These are phyloP conservation scores for Trichoderma cornu-damae DNA, from an alignment of 2,329 filamentous ascomycete genomes.

Conservation along the genomic window DNA sequence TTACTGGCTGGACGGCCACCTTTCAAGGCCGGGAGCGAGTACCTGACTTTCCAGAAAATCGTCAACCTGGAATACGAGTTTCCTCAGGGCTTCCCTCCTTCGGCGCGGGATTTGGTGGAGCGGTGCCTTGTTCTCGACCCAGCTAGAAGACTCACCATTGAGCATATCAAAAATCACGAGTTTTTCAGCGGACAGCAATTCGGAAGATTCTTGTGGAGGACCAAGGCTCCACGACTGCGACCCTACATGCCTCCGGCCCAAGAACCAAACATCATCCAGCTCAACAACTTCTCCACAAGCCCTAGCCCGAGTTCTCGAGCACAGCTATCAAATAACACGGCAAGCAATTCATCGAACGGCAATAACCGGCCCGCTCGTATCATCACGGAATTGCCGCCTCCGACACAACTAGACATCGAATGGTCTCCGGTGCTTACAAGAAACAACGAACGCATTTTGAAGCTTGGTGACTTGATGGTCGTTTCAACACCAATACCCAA, in stretches of 20 bases:
- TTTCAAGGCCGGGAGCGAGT: constrained; percentile 94
- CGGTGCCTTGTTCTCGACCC: constrained; percentile 87
- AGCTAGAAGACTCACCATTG: constrained; percentile 74
- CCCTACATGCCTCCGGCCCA: constrained; percentile 73
- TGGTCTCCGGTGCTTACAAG: constrained; percentile 94
- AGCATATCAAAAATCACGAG: constrained; percentile 93
- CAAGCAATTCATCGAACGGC: constrained; percentile 39
- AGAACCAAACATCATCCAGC: constrained; percentile 68
- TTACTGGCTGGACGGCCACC: constrained; percentile 91
- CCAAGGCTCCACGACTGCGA: constrained; percentile 81
- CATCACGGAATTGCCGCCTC: constrained; percentile 93
- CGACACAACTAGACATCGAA: constrained; percentile 93
- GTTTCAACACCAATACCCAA: constrained; percentile 71
- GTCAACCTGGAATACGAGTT: constrained; percentile 92
- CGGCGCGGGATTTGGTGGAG: constrained; percentile 85
- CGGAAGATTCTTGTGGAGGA: constrained; percentile 80
- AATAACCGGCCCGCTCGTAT: constrained; percentile 65
- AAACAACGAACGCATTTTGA: constrained; percentile 89
- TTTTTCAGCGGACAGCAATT: constrained; percentile 88
- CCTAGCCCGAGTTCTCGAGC: constrained; percentile 27
- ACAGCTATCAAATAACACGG: constrained; percentile 33
- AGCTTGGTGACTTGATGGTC: constrained; percentile 86
- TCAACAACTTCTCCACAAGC: constrained; percentile 50
- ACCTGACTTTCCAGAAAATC: constrained; percentile 97
- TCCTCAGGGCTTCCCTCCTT: constrained; percentile 76